Conservation (phyloP, 805 yeast genomes). For the Candida verbasci region DNA sequence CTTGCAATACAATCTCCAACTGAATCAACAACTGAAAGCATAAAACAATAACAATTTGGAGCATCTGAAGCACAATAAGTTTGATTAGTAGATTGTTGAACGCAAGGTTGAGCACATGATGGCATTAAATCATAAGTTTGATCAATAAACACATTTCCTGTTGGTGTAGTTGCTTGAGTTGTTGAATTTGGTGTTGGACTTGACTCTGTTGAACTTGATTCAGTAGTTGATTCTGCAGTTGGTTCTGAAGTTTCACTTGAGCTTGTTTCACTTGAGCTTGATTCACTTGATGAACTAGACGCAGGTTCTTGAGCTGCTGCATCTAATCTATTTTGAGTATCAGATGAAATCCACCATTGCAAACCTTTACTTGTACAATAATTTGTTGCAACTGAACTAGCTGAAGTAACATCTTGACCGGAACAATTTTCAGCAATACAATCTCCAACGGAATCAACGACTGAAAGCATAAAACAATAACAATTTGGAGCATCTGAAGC, state of each 20-base stretch:
- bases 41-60: conserved; percentile 41
- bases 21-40: conserved; percentile 27
- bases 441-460: conserved; percentile 27
- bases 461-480: conserved; percentile 37
- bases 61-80: conserved; percentile 46
- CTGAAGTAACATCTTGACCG: conserved; percentile 26
- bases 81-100: conserved; percentile 23
- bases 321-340: conserved; percentile 1
- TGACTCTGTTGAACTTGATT: not conserved
- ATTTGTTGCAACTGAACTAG: conserved; percentile 21
- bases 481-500: conserved; percentile 42
- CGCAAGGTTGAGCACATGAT: conserved; percentile 38
- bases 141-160: conserved; percentile 29
- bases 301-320: not conserved
- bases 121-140: conserved; percentile 27
- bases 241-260: not conserved
- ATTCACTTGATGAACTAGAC: not conserved
- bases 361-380: conserved; percentile 1
- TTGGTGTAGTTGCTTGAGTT: not conserved
- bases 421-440: conserved; percentile 37
- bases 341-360: conserved; percentile 4
- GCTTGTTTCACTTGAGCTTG: not conserved
- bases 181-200: not conserved
- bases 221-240: not conserved
- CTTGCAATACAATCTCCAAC: conserved; percentile 36